Evolutionary conservation across 164 flowering plant species (phyloP).

Genomic region (Aristolochia californica): DNA sequence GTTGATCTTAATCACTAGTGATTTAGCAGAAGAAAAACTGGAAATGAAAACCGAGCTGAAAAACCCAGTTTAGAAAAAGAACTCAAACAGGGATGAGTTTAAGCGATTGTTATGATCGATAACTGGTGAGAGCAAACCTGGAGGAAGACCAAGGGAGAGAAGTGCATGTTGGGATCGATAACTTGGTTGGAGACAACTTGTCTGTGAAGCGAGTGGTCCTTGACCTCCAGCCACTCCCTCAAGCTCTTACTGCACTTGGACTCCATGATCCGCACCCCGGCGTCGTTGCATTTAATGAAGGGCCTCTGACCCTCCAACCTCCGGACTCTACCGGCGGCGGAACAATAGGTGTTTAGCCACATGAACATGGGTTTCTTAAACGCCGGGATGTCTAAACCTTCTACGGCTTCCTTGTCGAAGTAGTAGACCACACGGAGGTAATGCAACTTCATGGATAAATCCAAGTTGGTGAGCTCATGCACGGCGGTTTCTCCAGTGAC

Average conservation of each 20-base stretch:
- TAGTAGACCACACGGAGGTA: constrained; percentile 51
- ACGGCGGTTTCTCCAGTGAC: constrained; percentile 31
- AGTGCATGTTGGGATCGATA: constrained; percentile 50
- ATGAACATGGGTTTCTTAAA: constrained; percentile 52
- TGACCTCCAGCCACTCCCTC: constrained; percentile 33
- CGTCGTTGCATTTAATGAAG: constrained; percentile 59
- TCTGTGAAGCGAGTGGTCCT: constrained; percentile 7
- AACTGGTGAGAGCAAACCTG: constrained; percentile 37
- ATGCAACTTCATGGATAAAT: constrained; percentile 66
- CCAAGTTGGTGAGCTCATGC: constrained; percentile 33
- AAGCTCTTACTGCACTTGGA: constrained; percentile 27
- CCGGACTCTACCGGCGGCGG: constrained; percentile 44
- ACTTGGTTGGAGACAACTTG: constrained; percentile 24
- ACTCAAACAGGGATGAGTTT: no score
- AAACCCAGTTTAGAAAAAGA: no score
- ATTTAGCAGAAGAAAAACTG: no score
- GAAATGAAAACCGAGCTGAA: no score
- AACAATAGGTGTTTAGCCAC: constrained; percentile 25
- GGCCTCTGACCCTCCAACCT: constrained; percentile 41
- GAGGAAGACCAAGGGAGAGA: constrained; percentile 48
- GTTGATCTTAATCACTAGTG: no score
- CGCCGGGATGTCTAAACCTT: constrained; percentile 19
- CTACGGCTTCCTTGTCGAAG: constrained; percentile 26
- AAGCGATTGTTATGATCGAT: no score
- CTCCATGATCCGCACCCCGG: constrained; percentile 60